Base-by-base conservation (phyloP, 495 filamentous ascomycete species). In the Ramalina intermedia region DNA sequence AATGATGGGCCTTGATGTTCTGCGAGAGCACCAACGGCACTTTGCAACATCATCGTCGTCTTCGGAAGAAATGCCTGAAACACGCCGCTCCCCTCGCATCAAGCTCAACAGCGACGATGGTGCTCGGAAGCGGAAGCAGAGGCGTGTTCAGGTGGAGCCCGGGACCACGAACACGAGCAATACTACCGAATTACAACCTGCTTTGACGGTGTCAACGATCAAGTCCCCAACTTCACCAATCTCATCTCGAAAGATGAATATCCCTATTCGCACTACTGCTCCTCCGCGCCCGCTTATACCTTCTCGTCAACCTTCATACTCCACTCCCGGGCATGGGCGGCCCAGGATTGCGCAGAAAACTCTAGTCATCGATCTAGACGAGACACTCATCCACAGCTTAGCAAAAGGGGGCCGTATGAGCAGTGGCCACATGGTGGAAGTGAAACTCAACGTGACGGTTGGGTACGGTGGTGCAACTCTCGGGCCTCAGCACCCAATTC, bases 391-490 rank as follows among this genome's bases (percentile, higher is more conserved):
- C 58, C 91, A 98, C 68, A 94, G 87, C 61, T 82, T 96, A 66
- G 87, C 90, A 41, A 96, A 95, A 63, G 91, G 91, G 24, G 89
- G 90, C 35, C 78, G 88, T 37, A 96, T 94, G 87, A 85, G 82
- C 55, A 89, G 85, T 23, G 91, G 91, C 20, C 93, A 98, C 65
- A 96, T 96, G 91, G 90, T 98, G 29, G 91, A 98, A 67, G 91
- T 98, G 55, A 91, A 90, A 58, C 74, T 96, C 43, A 78, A 81
- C 56, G 69, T 76, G 46, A 71, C 72, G 26, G 75, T 76, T 27
- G 79, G 81, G 37, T 81, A 74, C 37, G 67, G 68, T 16, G 77
- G 78, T 47, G 69, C 75, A 21, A 76, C 75, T 14, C 61, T 87
- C 37, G 87, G 84, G 11, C 84, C 85, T 41, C 90, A 94, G 58